Percentiles rank a stretch among this genome's conserved stretches.
Evolutionary conservation across 345 rosid genomes (phyloP).

Genomic region (Linum trigynum): DNA sequence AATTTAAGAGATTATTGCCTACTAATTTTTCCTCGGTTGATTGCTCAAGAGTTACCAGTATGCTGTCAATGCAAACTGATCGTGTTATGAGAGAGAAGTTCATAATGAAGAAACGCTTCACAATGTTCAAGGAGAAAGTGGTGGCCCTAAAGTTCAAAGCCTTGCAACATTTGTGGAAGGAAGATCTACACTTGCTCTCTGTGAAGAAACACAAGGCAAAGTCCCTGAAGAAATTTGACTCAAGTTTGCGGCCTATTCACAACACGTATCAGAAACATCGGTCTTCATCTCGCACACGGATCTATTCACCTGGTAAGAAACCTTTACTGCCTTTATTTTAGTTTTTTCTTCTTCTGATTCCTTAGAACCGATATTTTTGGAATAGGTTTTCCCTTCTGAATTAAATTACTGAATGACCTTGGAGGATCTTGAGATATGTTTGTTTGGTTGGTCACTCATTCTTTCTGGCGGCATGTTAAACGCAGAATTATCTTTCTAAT

Average conservation of each 20-base stretch:
- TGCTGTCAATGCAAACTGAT: conserved; percentile 25
- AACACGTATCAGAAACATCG: conserved; percentile 53
- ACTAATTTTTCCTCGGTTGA: conserved; percentile 25
- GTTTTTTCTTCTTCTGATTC: neutral
- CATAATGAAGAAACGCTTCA: conserved; percentile 31
- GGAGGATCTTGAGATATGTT: neutral
- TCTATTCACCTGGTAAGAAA: conserved; percentile 59
- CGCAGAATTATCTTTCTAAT: neutral
- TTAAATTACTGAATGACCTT: neutral
- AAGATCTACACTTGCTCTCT: conserved; percentile 53
- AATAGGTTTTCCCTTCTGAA: neutral
- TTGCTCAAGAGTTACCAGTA: conserved; percentile 21
- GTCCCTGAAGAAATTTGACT: conserved; percentile 57
- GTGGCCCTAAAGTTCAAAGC: conserved; percentile 69
- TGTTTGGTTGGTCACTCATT: neutral
- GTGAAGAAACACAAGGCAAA: conserved; percentile 48
- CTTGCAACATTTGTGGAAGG: conserved; percentile 73
- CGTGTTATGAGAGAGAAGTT: conserved; percentile 37
- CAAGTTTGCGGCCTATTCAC: conserved; percentile 34
- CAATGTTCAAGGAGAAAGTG: conserved; percentile 70
- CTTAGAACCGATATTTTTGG: neutral
- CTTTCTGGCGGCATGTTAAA: neutral
- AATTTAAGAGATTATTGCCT: conserved; percentile 42
- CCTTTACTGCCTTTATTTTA: neutral
- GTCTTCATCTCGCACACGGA: conserved; percentile 54